Conservation (phyloP, 2,329 filamentous ascomycete genomes). For the Penicillium sp. region DNA sequence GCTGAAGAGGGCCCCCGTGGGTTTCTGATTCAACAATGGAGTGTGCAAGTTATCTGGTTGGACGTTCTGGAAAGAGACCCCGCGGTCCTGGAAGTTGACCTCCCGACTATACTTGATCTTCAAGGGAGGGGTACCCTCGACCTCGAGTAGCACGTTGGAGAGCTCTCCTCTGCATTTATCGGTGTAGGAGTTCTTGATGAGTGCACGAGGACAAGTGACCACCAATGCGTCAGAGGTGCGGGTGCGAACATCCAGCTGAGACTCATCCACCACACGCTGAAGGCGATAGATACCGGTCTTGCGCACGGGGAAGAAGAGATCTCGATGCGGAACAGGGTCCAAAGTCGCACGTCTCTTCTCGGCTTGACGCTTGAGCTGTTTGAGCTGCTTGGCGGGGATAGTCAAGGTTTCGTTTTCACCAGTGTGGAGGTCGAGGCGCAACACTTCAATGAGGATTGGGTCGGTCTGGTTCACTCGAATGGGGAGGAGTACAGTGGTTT, state of each 20-base stretch:
- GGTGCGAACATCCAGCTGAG: conserved; percentile 89
- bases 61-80: conserved; percentile 89
- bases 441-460: conserved; percentile 85
- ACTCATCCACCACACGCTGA: conserved; percentile 85
- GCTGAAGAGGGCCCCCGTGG: conserved; percentile 63
- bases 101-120: conserved; percentile 91
- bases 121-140: conserved; percentile 86
- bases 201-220: conserved; percentile 81
- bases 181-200: conserved; percentile 67
- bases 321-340: conserved; percentile 63
- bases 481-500: conserved; percentile 70
- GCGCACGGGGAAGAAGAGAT: conserved; percentile 76
- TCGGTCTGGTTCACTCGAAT: conserved; percentile 93
- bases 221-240: conserved; percentile 79
- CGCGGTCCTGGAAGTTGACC: conserved; percentile 81
- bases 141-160: conserved; percentile 81
- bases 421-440: conserved; percentile 83
- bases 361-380: conserved; percentile 73
- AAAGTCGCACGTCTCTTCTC: conserved; percentile 62
- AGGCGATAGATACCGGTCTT: conserved; percentile 88
- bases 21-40: conserved; percentile 70
- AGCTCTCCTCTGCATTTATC: conserved; percentile 85
- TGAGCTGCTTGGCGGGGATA: conserved; percentile 75
- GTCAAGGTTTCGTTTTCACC: conserved; percentile 79
- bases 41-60: conserved; percentile 86